phyloP scores from a whole-genome alignment of 2,329 filamentous ascomycete species.

The Pseudogymnoascus sp. region DNA sequence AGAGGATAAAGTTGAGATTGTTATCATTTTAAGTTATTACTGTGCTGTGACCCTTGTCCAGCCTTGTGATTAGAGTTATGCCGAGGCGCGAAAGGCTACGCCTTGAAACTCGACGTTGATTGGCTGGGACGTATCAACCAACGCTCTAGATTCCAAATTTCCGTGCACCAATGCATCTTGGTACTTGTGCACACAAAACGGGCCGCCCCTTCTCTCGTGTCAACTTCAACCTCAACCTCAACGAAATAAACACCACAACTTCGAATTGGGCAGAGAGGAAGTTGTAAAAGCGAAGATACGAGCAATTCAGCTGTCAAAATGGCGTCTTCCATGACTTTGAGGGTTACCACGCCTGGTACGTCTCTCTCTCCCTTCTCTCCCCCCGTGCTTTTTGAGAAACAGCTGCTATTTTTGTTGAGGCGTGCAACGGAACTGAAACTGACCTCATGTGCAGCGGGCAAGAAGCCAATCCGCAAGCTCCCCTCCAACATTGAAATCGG shows the following conservation, averaged over 20 bases:
- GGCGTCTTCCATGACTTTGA: conserved; percentile 7
- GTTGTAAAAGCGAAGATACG: neutral
- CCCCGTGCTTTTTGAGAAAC: neutral
- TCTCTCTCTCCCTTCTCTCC: neutral
- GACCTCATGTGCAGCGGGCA: conserved; percentile 17
- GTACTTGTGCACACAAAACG: neutral
- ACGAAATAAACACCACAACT: neutral
- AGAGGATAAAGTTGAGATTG: neutral
- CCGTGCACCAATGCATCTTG: neutral
- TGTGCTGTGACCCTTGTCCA: neutral
- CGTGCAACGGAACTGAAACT: neutral
- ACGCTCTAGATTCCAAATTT: neutral
- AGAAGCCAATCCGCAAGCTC: conserved; percentile 35
- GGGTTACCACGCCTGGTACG: conserved; percentile 5
- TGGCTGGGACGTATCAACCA: neutral
- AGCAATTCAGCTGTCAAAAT: neutral
- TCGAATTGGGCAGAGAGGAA: conserved; percentile 1
- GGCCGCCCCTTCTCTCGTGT: neutral
- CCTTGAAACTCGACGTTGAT: neutral
- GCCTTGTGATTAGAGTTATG: conserved; percentile 6
- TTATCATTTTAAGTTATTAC: neutral
- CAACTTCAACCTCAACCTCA: neutral
- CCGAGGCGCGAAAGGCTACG: neutral
- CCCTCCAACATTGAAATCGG: conserved; percentile 43
- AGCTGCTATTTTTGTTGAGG: neutral